phyloP scores from a whole-genome alignment of 805 yeast species.

The Candida orba region DNA sequence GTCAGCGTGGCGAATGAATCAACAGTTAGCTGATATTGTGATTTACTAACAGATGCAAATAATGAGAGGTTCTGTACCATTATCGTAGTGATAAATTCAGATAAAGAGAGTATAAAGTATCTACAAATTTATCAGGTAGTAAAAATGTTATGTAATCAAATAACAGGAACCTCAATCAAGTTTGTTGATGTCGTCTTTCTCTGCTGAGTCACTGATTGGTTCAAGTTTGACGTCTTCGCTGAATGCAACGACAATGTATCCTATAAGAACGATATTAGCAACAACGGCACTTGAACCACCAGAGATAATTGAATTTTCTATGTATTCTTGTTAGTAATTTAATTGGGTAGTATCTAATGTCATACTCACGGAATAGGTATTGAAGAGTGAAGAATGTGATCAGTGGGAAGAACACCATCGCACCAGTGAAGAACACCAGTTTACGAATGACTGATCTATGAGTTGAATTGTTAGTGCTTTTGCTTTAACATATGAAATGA shows the following conservation, averaged over 20 bases:
- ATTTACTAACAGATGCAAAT: conserved; percentile 10
- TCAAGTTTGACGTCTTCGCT: conserved; percentile 44
- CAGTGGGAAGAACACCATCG: conserved; percentile 68
- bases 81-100: conserved; percentile 10
- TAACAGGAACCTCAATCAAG: conserved; percentile 12
- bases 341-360: not conserved
- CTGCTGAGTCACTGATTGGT: conserved; percentile 11
- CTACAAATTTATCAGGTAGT: not conserved
- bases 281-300: conserved; percentile 77
- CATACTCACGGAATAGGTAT: conserved; percentile 24
- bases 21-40: conserved; percentile 14
- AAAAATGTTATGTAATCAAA: conserved; percentile 1
- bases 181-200: conserved; percentile 32
- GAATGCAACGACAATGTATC: conserved; percentile 69
- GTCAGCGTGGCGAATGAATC: conserved; percentile 20
- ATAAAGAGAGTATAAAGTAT: too few species aligned
- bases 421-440: conserved; percentile 64
- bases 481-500: too few species aligned
- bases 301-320: conserved; percentile 49
- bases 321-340: conserved; percentile 20
- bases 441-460: conserved; percentile 56
- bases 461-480: not conserved
- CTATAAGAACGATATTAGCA: conserved; percentile 69
- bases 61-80: conserved; percentile 26
- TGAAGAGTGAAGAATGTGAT: conserved; percentile 52